phyloP scores from a whole-genome alignment of 805 yeast genomes.

The Candida nonsorbophila region DNA sequence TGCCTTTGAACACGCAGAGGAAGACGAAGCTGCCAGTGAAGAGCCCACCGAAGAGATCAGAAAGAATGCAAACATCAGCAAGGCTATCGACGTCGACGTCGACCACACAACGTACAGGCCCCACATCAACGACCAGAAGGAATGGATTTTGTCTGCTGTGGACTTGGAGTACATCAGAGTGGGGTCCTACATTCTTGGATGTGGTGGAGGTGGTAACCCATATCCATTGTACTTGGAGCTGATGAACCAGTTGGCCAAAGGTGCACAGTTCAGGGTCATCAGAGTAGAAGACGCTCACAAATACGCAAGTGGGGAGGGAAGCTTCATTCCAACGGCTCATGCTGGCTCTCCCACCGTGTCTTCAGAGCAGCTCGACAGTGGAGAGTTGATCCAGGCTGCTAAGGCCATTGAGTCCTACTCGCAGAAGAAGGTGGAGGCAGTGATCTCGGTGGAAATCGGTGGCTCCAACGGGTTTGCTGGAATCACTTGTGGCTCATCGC shows the following conservation, averaged over 20 bases:
- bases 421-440: slow-evolving; percentile 23
- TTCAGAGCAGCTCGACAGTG: slow-evolving; percentile 36
- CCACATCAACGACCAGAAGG: slow-evolving; percentile 13
- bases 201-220: slow-evolving; percentile 51
- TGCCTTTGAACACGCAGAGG: neutral
- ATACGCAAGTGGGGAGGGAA: slow-evolving; percentile 18
- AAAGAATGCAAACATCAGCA: no score
- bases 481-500: slow-evolving; percentile 9
- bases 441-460: slow-evolving; percentile 39
- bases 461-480: slow-evolving; percentile 35
- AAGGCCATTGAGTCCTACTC: slow-evolving; percentile 19
- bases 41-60: no score
- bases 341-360: slow-evolving; percentile 46
- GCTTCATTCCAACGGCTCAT: slow-evolving; percentile 20
- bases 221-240: slow-evolving; percentile 32
- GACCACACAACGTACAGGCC: slow-evolving; percentile 22
- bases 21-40: neutral
- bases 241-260: slow-evolving; percentile 25
- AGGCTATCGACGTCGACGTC: slow-evolving; percentile 1
- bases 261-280: slow-evolving; percentile 28
- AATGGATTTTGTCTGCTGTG: slow-evolving; percentile 34
- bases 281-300: slow-evolving; percentile 22
- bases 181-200: slow-evolving; percentile 44
- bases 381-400: slow-evolving; percentile 28
- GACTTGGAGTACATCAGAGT: slow-evolving; percentile 37